Conservation (phyloP, 1,284 basidiomycete genomes). For the Amylostereum areolatum region DNA sequence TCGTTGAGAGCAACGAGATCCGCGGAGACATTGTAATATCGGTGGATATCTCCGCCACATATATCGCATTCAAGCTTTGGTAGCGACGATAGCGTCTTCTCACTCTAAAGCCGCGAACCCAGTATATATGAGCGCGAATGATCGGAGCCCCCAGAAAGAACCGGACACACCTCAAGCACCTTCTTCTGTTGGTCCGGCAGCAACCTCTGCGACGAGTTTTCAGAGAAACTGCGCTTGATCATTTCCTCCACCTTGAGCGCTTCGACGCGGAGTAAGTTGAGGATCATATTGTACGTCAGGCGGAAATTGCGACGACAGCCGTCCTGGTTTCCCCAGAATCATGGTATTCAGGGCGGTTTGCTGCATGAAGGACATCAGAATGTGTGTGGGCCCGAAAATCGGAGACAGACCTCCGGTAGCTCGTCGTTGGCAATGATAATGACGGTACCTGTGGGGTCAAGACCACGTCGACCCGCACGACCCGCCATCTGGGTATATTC, state of each 20-base stretch:
- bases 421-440: slow-evolving; percentile 85
- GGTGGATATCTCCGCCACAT: slow-evolving; percentile 67
- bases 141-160: background rate
- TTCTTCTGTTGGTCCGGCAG: slow-evolving; percentile 91
- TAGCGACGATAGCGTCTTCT: slow-evolving; percentile 65
- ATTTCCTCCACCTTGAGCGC: slow-evolving; percentile 97
- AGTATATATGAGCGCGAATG: background rate
- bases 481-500: slow-evolving; percentile 99
- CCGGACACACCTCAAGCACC: slow-evolving; percentile 62
- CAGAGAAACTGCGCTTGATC: slow-evolving; percentile 99
- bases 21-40: slow-evolving; percentile 73
- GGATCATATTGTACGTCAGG: slow-evolving; percentile 98
- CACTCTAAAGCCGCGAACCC: slow-evolving; percentile 44
- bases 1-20: slow-evolving; percentile 67
- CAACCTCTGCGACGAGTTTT: slow-evolving; percentile 91
- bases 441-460: slow-evolving; percentile 95
- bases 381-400: background rate
- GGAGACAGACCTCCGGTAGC: slow-evolving; percentile 70
- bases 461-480: slow-evolving; percentile 91
- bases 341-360: slow-evolving; percentile 74
- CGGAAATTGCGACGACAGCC: slow-evolving; percentile 96
- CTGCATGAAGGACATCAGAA: slow-evolving; percentile 32
- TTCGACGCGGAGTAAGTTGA: slow-evolving; percentile 95
- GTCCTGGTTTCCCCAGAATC: slow-evolving; percentile 91
- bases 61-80: slow-evolving; percentile 65